Conservation (phyloP, 345 rosid genomes). For the Ricinus communis region DNA sequence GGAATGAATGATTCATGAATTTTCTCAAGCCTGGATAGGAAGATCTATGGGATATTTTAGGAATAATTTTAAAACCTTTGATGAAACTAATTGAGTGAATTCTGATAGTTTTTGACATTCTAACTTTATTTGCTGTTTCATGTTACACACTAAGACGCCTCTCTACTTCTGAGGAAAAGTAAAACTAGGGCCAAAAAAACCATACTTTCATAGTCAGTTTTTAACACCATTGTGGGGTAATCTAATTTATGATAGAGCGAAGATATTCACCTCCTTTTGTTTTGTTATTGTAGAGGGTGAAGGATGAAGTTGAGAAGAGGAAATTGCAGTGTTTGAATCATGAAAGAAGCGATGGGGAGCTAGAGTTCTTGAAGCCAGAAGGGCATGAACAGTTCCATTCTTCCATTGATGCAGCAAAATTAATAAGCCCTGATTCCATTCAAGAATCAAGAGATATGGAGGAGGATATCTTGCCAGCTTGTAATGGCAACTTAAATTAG, state of each 20-base stretch:
- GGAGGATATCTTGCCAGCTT: constrained; percentile 11
- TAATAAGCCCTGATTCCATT: constrained; percentile 5
- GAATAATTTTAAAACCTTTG: not conserved
- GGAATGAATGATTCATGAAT: not conserved
- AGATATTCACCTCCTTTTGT: not conserved
- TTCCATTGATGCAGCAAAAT: constrained; percentile 41
- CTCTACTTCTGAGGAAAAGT: too few species aligned
- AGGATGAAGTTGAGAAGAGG: constrained; percentile 69
- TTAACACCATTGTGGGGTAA: too few species aligned
- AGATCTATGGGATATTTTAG: not conserved
- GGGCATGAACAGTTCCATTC: constrained; percentile 64
- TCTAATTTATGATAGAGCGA: too few species aligned
- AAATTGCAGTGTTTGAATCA: constrained; percentile 35
- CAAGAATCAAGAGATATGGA: constrained; percentile 31
- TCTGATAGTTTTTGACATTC: not conserved
- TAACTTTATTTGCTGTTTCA: not conserved
- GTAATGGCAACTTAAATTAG: constrained; percentile 21
- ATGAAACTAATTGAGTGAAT: not conserved
- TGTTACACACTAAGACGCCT: too few species aligned
- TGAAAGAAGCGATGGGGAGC: constrained; percentile 29
- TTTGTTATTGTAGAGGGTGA: constrained; percentile 54
- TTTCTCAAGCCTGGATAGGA: not conserved
- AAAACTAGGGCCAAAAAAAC: not conserved
- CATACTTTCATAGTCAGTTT: too few species aligned
- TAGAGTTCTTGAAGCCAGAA: constrained; percentile 35